Base-by-base conservation (phyloP, 2,329 filamentous ascomycete genomes). In the Ilyonectria mors-panacis region DNA sequence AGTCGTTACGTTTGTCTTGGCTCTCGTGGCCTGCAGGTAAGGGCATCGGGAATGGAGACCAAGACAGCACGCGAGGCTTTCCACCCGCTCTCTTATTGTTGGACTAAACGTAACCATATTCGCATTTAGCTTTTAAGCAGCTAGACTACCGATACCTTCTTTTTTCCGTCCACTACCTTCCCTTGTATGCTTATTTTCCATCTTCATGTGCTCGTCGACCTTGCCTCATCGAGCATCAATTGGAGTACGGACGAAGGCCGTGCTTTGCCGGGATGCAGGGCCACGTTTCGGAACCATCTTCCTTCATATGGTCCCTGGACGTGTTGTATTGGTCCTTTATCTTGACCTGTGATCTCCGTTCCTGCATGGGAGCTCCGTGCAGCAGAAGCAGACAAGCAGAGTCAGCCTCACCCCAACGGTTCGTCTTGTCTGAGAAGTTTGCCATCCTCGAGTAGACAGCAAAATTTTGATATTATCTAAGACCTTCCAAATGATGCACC, bases 161-260 rank as follows among this genome's bases (percentile, higher is more conserved):
- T 37, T 53, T 53, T 37, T 53, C 50, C 50, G 30, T 17, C 30
- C 30, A 53, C 30, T 53, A 9, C 13, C n/a, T 21, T 42, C 39
- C 39, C n/a, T 53, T 35, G 50, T 4, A 19, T 21, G n/a, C 30
- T 21, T 35, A 6, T 35, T 15, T n/a, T 21, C 48, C 28, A 19
- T 15, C 28, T 51, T 51, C 8, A n/a, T 15, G 17, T 35, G 28
- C 28, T n/a, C 17, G 19, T 35, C 35, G n/a, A 8, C 28, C 47
- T 19, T 12, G 6, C 10, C 30, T 35, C 30, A 30, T 15, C 37
- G 10, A 21, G 10, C 1, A 7, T 6, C 8, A 13, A 33, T 8
- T 26, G 10, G 10, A 19, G 28, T 12, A 8, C 9, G 28, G n/a
- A 53, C 7, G 39, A 42, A 42, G 39, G 50, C 30, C 50, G 50